Evolutionary conservation across 2,329 filamentous ascomycete species (phyloP).

Genomic region (Pseudocercospora fijiensis): DNA sequence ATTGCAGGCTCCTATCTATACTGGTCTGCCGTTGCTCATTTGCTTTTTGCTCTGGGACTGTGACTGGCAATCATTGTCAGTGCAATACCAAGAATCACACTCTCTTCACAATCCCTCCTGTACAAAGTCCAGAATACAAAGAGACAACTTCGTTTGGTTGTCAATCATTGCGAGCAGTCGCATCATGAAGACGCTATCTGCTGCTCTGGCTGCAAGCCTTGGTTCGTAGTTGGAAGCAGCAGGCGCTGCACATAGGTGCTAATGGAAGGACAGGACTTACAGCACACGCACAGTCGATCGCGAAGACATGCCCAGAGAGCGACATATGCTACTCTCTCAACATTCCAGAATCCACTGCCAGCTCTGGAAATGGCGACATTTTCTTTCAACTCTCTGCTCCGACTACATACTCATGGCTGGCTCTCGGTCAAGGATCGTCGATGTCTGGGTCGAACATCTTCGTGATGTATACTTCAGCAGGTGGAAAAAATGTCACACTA

Average conservation of each 20-base stretch:
- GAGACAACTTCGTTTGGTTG: background rate
- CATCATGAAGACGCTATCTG: background rate
- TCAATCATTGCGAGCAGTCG: background rate
- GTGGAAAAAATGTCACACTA: constrained; percentile 57
- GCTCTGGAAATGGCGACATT: constrained; percentile 54
- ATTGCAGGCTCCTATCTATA: constrained; percentile 1
- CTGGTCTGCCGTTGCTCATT: background rate
- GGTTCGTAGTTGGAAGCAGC: background rate
- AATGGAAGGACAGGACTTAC: constrained; percentile 19
- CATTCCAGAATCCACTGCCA: constrained; percentile 54
- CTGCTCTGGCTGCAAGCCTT: constrained; percentile 7
- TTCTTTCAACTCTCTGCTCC: constrained; percentile 60
- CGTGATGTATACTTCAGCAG: constrained; percentile 55
- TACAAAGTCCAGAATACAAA: background rate
- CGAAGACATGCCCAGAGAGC: constrained; percentile 24
- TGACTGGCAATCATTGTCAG: background rate
- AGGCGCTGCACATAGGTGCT: background rate
- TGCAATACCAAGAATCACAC: background rate
- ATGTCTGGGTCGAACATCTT: constrained; percentile 61
- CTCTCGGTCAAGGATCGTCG: constrained; percentile 54
- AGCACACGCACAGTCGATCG: constrained; percentile 26
- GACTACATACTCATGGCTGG: constrained; percentile 54
- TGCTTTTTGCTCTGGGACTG: background rate
- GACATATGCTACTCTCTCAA: constrained; percentile 54
- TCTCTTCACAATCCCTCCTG: too few relatives aligned